Conservation (phyloP, 768 basidiomycete species). For the Multifurca ochricompacta region DNA sequence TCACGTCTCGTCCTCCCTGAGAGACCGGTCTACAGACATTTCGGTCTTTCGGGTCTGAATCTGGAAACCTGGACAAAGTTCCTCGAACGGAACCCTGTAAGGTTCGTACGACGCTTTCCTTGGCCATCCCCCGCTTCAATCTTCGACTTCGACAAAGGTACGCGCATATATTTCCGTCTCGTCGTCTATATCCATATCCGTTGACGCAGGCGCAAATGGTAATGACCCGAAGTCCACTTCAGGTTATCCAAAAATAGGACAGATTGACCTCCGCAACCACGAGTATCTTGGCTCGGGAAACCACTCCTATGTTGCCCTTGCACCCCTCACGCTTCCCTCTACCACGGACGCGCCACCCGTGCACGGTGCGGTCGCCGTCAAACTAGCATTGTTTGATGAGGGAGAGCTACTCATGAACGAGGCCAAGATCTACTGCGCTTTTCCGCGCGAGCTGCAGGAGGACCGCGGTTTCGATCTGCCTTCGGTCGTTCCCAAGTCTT, state of each 20-base stretch:
- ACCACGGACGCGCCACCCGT: not conserved
- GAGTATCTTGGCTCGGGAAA: slow-evolving; percentile 36
- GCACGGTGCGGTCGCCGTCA: slow-evolving; percentile 24
- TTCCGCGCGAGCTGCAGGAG: slow-evolving; percentile 40
- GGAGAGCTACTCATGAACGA: slow-evolving; percentile 29
- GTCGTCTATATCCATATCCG: not conserved
- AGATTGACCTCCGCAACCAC: slow-evolving; percentile 37
- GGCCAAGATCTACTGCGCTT: slow-evolving; percentile 37
- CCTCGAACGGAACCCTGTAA: not conserved
- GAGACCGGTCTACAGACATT: too few species aligned
- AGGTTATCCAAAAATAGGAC: not conserved
- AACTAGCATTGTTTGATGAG: slow-evolving; percentile 13
- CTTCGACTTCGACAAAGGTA: slow-evolving; percentile 3
- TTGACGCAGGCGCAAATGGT: not conserved
- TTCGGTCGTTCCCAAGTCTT: slow-evolving; percentile 55
- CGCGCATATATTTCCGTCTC: too few species aligned
- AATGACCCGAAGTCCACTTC: not conserved
- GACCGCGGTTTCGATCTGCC: slow-evolving; percentile 41
- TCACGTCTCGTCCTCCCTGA: too few species aligned
- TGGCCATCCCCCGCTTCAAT: not conserved
- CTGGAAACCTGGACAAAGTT: not conserved
- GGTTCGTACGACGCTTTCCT: not conserved
- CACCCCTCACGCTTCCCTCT: slow-evolving; percentile 46
- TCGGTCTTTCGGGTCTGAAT: too few species aligned
- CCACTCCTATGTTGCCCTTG: slow-evolving; percentile 46